Conservation (phyloP, 306 rosid genomes). For the Quercus alba region DNA sequence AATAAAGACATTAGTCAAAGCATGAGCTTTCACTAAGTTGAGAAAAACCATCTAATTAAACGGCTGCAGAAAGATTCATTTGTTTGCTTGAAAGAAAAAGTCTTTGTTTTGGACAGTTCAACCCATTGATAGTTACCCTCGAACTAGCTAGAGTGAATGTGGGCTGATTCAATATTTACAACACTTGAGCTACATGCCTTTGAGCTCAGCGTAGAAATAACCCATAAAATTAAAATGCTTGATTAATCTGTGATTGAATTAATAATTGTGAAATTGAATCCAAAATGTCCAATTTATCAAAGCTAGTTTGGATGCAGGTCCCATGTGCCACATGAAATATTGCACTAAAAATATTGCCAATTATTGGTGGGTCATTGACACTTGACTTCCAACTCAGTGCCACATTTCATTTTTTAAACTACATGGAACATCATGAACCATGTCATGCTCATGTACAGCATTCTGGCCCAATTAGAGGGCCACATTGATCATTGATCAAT, state of each 20-base stretch:
- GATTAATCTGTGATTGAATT: too few relatives aligned
- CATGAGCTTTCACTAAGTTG: too few relatives aligned
- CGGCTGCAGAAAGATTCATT: too few relatives aligned
- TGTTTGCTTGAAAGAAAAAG: not conserved
- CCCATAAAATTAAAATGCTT: too few relatives aligned
- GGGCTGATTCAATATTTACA: too few relatives aligned
- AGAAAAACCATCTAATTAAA: too few relatives aligned
- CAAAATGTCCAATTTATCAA: not conserved
- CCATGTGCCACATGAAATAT: not conserved
- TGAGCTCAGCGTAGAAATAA: too few relatives aligned
- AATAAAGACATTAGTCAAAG: too few relatives aligned
- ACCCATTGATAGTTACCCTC: not conserved
- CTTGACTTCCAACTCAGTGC: not conserved
- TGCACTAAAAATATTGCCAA: not conserved
- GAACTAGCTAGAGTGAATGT: too few relatives aligned
- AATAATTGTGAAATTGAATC: not conserved
- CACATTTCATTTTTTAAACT: not conserved
- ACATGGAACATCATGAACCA: not conserved
- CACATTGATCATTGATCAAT: not conserved
- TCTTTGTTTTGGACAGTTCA: not conserved
- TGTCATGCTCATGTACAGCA: not conserved
- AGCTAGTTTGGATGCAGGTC: not conserved
- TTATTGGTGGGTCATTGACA: not conserved
- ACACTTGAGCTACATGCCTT: too few relatives aligned
- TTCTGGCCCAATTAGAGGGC: not conserved